Evolutionary conservation across 2,329 filamentous ascomycete species (phyloP).

Genomic region (Monosporascus cannonballus): DNA sequence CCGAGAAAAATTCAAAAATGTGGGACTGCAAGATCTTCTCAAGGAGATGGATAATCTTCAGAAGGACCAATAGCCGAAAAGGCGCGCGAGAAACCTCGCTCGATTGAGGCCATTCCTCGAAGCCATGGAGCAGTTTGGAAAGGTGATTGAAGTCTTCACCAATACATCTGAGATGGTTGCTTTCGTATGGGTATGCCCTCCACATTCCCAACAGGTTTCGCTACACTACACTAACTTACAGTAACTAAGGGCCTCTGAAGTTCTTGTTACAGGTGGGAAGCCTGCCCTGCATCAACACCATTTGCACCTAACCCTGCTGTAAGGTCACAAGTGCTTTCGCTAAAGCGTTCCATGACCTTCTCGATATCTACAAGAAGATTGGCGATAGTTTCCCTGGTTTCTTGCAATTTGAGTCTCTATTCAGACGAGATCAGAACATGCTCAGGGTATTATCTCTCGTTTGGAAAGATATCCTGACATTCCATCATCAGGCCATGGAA

Average conservation of each 20-base stretch:
- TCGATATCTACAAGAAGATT: conserved; percentile 6
- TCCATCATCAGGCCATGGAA: conserved; percentile 10
- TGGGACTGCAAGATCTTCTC: neutral
- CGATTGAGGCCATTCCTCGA: conserved; percentile 18
- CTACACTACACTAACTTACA: neutral
- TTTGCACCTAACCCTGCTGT: neutral
- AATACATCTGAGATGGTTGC: conserved; percentile 14
- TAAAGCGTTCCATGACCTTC: conserved; percentile 9
- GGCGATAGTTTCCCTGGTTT: conserved; percentile 17
- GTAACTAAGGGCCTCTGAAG: conserved; percentile 9
- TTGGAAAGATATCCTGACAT: conserved; percentile 14
- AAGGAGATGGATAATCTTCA: conserved; percentile 9
- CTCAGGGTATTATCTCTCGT: conserved; percentile 7
- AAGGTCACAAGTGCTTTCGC: conserved; percentile 2
- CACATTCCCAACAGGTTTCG: neutral
- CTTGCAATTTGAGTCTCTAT: conserved; percentile 11
- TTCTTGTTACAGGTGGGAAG: conserved; percentile 11
- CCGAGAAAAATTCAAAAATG: neutral
- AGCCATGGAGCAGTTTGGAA: conserved; percentile 17
- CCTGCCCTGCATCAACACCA: neutral
- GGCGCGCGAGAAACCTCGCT: conserved; percentile 13
- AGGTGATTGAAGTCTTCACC: conserved; percentile 15
- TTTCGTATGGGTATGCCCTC: conserved; percentile 18
- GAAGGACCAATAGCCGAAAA: conserved; percentile 5
- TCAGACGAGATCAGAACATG: conserved; percentile 11